A percentile compares a stretch with the other conserved stretches of the same genome.
These are phyloP conservation scores for Lignosus rhinocerotis DNA, from an alignment of 1,284 basidiomycete genomes.

Conservation along the genomic window DNA sequence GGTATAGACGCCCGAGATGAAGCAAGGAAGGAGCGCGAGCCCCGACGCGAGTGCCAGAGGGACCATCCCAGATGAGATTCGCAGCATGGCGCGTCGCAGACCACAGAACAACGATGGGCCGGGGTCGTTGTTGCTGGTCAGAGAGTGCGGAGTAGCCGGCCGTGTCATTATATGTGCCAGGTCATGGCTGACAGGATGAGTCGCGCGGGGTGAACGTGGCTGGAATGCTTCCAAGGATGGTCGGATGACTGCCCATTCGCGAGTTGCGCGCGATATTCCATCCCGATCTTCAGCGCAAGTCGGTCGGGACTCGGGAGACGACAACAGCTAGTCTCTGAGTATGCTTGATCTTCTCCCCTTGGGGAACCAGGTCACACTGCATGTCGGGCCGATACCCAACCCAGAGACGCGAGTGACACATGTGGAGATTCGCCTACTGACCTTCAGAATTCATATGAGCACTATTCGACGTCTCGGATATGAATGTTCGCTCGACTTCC, in stretches of 20 bases:
- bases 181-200: not conserved
- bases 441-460: not conserved
- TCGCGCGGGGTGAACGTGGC: not conserved
- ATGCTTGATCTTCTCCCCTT: not conserved
- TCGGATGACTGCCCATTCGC: not conserved
- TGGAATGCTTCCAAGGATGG: constrained; percentile 1
- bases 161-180: not conserved
- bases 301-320: not conserved
- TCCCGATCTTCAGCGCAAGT: not conserved
- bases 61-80: not conserved
- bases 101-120: too few species aligned
- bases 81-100: not conserved
- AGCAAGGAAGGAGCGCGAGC: not conserved
- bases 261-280: not conserved
- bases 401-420: too few species aligned
- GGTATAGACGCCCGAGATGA: not conserved
- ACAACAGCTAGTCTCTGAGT: not conserved
- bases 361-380: not conserved
- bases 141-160: not conserved
- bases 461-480: not conserved
- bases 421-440: too few species aligned
- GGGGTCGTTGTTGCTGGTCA: not conserved
- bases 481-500: not conserved
- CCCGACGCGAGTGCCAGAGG: not conserved
- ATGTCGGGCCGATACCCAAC: not conserved